Conservation (phyloP, 78 protist genomes). For the Dictyostelium firmibasis region DNA sequence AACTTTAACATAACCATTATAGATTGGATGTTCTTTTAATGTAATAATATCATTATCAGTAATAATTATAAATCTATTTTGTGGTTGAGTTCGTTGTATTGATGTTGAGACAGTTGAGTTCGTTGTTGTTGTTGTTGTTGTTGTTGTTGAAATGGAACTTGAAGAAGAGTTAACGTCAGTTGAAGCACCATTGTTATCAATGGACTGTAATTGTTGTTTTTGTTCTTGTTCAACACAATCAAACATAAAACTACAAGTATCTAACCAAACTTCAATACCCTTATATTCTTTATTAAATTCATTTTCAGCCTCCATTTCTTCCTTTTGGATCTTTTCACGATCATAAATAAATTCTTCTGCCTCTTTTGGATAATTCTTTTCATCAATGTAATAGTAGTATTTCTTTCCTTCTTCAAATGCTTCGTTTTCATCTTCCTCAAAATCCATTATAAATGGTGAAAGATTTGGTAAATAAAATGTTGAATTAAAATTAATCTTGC, state of each 20-base stretch:
- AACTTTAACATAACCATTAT: conserved; percentile 49
- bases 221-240: conserved; percentile 15
- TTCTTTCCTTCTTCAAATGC: conserved; percentile 21
- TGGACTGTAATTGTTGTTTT: background rate
- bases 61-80: conserved; percentile 19
- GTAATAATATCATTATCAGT: background rate
- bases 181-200: background rate
- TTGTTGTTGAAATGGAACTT: background rate
- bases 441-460: conserved; percentile 26
- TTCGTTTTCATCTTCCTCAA: conserved; percentile 28
- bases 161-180: background rate
- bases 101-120: background rate
- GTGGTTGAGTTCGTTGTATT: background rate
- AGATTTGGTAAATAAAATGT: conserved; percentile 30
- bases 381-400: conserved; percentile 27
- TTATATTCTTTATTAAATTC: conserved; percentile 1
- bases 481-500: background rate
- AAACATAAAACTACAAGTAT: background rate
- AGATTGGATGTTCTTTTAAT: conserved; percentile 34
- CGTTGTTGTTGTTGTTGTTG: background rate
- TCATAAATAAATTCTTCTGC: conserved; percentile 6
- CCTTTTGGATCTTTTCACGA: background rate
- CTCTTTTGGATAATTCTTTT: background rate
- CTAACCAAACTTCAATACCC: conserved; percentile 53
- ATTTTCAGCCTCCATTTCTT: background rate